Evolutionary conservation across 106 monocot genomes (phyloP).

Genomic region (Phalaenopsis equestris): DNA sequence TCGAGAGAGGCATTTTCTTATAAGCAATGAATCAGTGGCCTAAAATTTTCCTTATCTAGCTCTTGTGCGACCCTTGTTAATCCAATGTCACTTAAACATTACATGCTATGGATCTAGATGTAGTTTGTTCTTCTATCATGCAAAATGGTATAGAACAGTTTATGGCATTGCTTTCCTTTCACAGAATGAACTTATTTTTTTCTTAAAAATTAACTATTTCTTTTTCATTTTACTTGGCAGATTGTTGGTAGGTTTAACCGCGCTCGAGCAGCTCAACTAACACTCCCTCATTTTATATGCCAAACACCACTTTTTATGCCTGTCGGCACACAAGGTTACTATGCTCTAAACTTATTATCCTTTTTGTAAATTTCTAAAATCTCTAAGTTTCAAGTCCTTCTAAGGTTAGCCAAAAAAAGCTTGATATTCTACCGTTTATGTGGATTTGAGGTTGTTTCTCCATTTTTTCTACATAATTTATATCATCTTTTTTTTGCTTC

Average conservation of each 20-base stretch:
- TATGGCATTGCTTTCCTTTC: background rate
- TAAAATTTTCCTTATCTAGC: too few species aligned
- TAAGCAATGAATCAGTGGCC: too few species aligned
- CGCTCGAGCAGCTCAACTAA: conserved; percentile 80
- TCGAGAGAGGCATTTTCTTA: too few species aligned
- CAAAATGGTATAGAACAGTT: background rate
- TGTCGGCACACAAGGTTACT: conserved; percentile 91
- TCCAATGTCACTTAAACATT: background rate
- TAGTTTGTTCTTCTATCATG: background rate
- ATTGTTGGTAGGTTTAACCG: conserved; percentile 85
- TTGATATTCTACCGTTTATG: background rate
- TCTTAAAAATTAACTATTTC: background rate
- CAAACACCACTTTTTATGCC: conserved; percentile 98
- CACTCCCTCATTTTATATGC: conserved; percentile 76
- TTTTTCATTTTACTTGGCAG: conserved; percentile 27
- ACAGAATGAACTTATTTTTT: background rate
- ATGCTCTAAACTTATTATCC: background rate
- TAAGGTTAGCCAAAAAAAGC: background rate
- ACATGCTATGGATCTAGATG: background rate
- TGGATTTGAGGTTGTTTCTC: background rate
- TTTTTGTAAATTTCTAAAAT: conserved; percentile 3
- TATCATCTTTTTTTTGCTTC: background rate
- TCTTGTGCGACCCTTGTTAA: too few species aligned
- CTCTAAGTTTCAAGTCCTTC: background rate
- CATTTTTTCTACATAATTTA: background rate